Conservation (phyloP, 2,329 filamentous ascomycete genomes). For the Alternaria arbusti region DNA sequence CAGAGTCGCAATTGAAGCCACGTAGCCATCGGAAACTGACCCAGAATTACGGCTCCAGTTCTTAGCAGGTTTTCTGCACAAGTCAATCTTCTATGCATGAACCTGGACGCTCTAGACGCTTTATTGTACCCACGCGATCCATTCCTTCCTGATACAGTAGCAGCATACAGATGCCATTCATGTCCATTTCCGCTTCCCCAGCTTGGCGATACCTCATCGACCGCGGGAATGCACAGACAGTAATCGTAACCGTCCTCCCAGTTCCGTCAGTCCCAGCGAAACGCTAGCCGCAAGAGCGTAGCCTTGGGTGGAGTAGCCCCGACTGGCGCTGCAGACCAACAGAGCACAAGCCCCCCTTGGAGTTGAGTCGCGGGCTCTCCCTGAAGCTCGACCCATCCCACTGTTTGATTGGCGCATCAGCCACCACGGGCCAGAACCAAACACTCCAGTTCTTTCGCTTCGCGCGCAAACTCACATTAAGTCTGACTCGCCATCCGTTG, state of each 20-base stretch:
- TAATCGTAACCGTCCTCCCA: constrained; percentile 8
- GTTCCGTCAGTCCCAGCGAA: constrained; percentile 1
- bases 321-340: not conserved
- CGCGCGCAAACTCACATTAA: constrained; percentile 2
- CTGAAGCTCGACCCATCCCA: not conserved
- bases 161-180: not conserved
- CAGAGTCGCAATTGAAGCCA: constrained; percentile 11
- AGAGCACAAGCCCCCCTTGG: not conserved
- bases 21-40: constrained; percentile 7
- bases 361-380: constrained; percentile 1
- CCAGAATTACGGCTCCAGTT: not conserved
- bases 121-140: not conserved
- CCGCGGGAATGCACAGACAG: constrained; percentile 17
- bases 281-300: constrained; percentile 9
- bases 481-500: constrained; percentile 2
- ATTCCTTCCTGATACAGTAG: constrained; percentile 9
- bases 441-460: constrained; percentile 7
- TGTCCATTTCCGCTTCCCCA: constrained; percentile 18
- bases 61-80: not conserved
- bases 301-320: not conserved
- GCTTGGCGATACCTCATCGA: constrained; percentile 21
- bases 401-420: not conserved
- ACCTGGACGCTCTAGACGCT: constrained; percentile 3
- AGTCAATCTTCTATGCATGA: constrained; percentile 14
- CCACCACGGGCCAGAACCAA: not conserved